Evolutionary conservation across 805 yeast genomes (phyloP).

Genomic region (Yueomyces sp.): DNA sequence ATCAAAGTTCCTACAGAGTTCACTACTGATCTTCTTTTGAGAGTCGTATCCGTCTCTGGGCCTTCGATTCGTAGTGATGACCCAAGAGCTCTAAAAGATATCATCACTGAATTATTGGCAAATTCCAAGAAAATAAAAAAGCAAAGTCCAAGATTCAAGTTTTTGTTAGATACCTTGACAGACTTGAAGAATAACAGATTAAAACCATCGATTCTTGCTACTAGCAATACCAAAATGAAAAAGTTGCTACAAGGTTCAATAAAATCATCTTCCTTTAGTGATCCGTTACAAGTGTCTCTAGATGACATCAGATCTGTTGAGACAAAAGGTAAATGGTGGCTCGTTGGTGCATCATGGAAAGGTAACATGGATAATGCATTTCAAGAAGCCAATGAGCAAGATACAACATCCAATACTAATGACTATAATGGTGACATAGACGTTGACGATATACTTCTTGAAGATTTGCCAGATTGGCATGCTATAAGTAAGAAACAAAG

Average conservation of each 20-base stretch:
- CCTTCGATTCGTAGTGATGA: slow-evolving; percentile 81
- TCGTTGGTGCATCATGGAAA: slow-evolving; percentile 96
- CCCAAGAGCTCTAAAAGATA: slow-evolving; percentile 71
- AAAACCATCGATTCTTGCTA: slow-evolving; percentile 27
- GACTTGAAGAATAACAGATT: slow-evolving; percentile 78
- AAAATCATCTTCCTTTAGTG: slow-evolving; percentile 27
- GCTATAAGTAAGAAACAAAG: slow-evolving; percentile 75
- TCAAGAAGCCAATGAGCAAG: slow-evolving; percentile 12
- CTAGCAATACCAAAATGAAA: slow-evolving; percentile 23
- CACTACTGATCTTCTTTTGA: slow-evolving; percentile 65
- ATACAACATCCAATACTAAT: slow-evolving; percentile 2
- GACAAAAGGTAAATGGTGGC: slow-evolving; percentile 95
- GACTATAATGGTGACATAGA: slow-evolving; percentile 18
- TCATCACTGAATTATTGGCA: slow-evolving; percentile 30
- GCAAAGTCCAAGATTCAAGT: slow-evolving; percentile 61
- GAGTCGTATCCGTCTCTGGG: slow-evolving; percentile 66
- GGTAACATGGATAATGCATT: slow-evolving; percentile 35
- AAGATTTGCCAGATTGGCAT: slow-evolving; percentile 71
- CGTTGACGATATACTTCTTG: slow-evolving; percentile 47
- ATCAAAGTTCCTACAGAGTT: slow-evolving; percentile 46
- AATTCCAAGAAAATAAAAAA: slow-evolving; percentile 27
- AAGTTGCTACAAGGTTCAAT: slow-evolving; percentile 42
- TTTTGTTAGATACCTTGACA: slow-evolving; percentile 72
- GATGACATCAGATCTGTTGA: slow-evolving; percentile 70
- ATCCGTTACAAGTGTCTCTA: slow-evolving; percentile 66